phyloP scores from a whole-genome alignment of 169 alveolate genomes.

The Plasmodium relictum region DNA sequence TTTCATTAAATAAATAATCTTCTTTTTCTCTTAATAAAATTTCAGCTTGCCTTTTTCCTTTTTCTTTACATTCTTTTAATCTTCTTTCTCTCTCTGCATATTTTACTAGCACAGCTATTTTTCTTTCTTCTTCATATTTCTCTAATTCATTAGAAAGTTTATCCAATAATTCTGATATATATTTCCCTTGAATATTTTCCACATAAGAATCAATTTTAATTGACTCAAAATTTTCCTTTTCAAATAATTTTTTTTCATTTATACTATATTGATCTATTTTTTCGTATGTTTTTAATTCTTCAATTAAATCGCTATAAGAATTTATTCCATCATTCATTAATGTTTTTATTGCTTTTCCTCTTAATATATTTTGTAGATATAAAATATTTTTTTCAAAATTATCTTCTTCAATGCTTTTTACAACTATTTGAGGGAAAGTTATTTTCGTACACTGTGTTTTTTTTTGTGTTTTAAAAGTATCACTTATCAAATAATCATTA shows the following conservation, averaged over 20 bases:
- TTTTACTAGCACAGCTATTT: slow-evolving; percentile 72
- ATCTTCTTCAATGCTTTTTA: slow-evolving; percentile 38
- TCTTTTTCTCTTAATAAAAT: slow-evolving; percentile 76
- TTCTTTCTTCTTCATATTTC: slow-evolving; percentile 77
- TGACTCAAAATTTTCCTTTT: slow-evolving; percentile 60
- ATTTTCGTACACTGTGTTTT: slow-evolving; percentile 64
- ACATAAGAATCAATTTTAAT: slow-evolving; percentile 74
- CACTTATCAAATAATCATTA: slow-evolving; percentile 43
- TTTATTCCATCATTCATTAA: slow-evolving; percentile 75
- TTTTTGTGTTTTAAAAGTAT: slow-evolving; percentile 17
- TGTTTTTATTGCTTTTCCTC: slow-evolving; percentile 74
- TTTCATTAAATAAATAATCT: slow-evolving; percentile 77
- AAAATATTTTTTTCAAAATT: slow-evolving; percentile 63
- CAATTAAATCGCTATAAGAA: slow-evolving; percentile 63
- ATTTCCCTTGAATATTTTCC: slow-evolving; percentile 75
- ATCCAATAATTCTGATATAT: slow-evolving; percentile 64
- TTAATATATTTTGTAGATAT: slow-evolving; percentile 61
- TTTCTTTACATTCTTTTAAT: slow-evolving; percentile 75
- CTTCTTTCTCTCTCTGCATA: slow-evolving; percentile 77
- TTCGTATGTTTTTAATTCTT: slow-evolving; percentile 75
- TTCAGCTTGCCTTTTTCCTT: slow-evolving; percentile 78
- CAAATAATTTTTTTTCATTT: slow-evolving; percentile 44
- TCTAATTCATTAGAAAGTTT: slow-evolving; percentile 73
- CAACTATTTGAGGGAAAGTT: slow-evolving; percentile 19
- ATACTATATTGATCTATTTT: slow-evolving; percentile 65